A percentile compares a stretch with the other conserved stretches of the same genome.
phyloP scores from a whole-genome alignment of 768 basidiomycete genomes.

The Inosperma sp. region DNA sequence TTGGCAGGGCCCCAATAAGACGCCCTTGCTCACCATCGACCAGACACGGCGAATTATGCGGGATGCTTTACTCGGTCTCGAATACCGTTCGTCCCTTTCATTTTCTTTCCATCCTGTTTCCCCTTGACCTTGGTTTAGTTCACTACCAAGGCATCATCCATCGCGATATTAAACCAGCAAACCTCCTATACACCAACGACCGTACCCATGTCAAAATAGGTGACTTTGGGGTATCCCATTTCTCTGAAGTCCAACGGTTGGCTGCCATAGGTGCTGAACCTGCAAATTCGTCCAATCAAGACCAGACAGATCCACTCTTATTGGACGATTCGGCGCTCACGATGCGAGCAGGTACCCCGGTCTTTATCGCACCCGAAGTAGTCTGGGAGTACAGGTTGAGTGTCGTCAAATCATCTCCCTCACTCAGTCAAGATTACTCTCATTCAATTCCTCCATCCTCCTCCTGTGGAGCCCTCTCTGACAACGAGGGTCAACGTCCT shows the following conservation, averaged over 20 bases:
- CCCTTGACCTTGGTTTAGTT: slow-evolving; percentile 45
- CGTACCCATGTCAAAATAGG: slow-evolving; percentile 91
- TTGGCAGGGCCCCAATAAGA: slow-evolving; percentile 64
- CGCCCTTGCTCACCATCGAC: slow-evolving; percentile 75
- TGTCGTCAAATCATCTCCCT: background rate
- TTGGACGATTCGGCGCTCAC: slow-evolving; percentile 83
- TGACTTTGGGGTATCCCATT: slow-evolving; percentile 97
- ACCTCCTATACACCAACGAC: slow-evolving; percentile 87
- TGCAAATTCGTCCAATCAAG: slow-evolving; percentile 27
- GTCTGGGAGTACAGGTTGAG: slow-evolving; percentile 54
- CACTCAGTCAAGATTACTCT: slow-evolving; percentile 10
- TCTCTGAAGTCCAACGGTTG: slow-evolving; percentile 82
- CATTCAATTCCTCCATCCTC: slow-evolving; percentile 27
- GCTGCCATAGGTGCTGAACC: slow-evolving; percentile 53
- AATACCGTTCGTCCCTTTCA: slow-evolving; percentile 70
- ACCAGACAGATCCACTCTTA: slow-evolving; percentile 57
- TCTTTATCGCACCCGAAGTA: slow-evolving; percentile 95
- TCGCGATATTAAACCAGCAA: slow-evolving; percentile 98
- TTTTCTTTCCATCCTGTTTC: slow-evolving; percentile 10
- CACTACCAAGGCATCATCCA: slow-evolving; percentile 98
- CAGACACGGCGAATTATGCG: slow-evolving; percentile 86
- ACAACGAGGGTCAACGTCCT: no score
- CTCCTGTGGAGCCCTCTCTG: no score
- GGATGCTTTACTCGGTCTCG: slow-evolving; percentile 90
- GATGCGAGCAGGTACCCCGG: slow-evolving; percentile 90